These are phyloP conservation scores for Trametes meyenii DNA, from an alignment of 768 basidiomycete genomes.

Conservation along the genomic window DNA sequence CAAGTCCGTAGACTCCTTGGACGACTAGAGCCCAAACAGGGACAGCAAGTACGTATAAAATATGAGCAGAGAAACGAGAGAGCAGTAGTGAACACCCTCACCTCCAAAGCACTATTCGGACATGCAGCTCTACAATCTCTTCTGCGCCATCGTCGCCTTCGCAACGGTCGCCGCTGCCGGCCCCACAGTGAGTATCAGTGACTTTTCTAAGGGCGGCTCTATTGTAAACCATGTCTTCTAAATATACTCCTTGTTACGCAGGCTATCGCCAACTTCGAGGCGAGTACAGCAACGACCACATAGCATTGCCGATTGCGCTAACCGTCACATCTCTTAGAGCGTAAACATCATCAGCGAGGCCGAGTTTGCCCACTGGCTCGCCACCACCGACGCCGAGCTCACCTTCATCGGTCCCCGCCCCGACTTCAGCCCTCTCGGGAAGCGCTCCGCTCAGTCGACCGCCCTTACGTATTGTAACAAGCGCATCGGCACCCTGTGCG, in stretches of 20 bases:
- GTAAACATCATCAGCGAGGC: neutral
- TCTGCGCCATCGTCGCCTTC: slow-evolving; percentile 34
- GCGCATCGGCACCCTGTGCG: slow-evolving; percentile 31
- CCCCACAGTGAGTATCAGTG: neutral
- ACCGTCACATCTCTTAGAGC: neutral
- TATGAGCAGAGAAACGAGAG: too few species aligned
- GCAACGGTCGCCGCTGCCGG: slow-evolving; percentile 20
- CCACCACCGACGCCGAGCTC: slow-evolving; percentile 1
- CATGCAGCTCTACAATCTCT: slow-evolving; percentile 19
- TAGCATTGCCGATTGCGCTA: neutral
- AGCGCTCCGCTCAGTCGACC: slow-evolving; percentile 26
- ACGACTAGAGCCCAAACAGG: too few species aligned
- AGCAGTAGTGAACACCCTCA: too few species aligned
- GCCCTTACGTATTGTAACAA: slow-evolving; percentile 36
- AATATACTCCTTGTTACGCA: neutral
- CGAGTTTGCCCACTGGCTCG: neutral
- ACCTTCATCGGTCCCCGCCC: slow-evolving; percentile 15
- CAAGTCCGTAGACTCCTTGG: too few species aligned
- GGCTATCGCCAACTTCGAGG: neutral
- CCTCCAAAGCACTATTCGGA: neutral
- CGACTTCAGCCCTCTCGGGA: slow-evolving; percentile 3
- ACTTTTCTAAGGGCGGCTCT: too few species aligned
- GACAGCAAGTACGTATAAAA: too few species aligned
- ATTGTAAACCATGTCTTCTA: too few species aligned
- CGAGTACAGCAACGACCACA: neutral